Evolutionary conservation across 2,329 filamentous ascomycete genomes (phyloP), one percentile per base, ranked within the genome.

Genomic region (Hypoxylon sp.): DNA sequence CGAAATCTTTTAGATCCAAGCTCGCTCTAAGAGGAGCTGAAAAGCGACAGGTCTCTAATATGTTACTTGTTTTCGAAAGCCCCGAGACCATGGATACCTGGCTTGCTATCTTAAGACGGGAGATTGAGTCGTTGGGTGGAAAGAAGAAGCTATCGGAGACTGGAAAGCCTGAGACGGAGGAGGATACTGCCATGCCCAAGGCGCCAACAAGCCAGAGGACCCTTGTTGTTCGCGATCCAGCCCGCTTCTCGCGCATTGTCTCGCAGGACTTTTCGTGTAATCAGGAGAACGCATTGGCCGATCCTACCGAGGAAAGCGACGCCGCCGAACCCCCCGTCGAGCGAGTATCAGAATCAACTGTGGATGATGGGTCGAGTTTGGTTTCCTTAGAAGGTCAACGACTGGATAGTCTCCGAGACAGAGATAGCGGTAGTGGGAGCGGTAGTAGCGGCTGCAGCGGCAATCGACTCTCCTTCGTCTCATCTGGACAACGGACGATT

Each of bases 61-160:
- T 94, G 61, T 81, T 96, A 25, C 85, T 96, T 77, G 88, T 95
- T 0, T 90, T 95, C 70, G 89, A 93, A 58, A 89, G 83, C 67
- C 89, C 91, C 1, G 88, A 91, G 69, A 90, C 92, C 49, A 92
- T 95, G 91, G 90, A 94, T 66, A 81, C 83, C 48, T 96, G 93
- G 93, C 88, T 95, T 77, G 84, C 85, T 0, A 84, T 86, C 0
- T 81, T 95, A 31, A 87, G 92, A 42, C 85, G 85, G 61, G 90
- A 92, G 75, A 94, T 95, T 57, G 90, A 93, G 73, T 83, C 84
- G 5, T 80, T 92, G 6, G 91, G 91, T 30, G 92, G 92, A 17
- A 91, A 88, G 81, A 90, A 87, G 77, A 83, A 84, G 61, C 77
- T 87, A 25, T 87, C 88, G 0, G 89, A 91, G 75, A 90, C 86